Conservation (phyloP, 2,329 filamentous ascomycete genomes). For the Seiridium cupressi region DNA sequence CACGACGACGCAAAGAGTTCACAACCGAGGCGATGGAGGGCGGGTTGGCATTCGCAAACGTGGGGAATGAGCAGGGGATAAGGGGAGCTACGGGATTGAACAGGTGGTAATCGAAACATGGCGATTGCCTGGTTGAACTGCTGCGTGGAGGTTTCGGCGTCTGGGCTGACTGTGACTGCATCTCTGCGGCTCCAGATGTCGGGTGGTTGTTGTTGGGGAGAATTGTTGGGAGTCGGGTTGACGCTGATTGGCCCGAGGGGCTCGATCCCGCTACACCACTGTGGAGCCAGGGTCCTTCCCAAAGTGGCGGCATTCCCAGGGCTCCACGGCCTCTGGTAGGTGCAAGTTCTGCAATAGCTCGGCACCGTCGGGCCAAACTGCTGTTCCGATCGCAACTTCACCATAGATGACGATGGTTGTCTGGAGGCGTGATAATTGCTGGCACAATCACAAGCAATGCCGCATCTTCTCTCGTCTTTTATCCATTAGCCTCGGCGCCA, state of each 20-base stretch:
- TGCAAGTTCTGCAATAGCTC: too few species aligned
- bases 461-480: too few species aligned
- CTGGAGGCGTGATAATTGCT: too few species aligned
- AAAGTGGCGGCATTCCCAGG: background rate
- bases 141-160: background rate
- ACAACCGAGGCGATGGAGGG: background rate
- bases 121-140: background rate
- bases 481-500: too few species aligned
- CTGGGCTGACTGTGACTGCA: background rate
- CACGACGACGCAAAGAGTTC: background rate
- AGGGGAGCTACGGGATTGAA: background rate
- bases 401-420: too few species aligned
- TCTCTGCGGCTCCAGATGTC: background rate
- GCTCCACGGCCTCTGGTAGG: background rate
- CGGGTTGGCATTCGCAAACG: background rate
- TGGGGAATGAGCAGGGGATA: background rate
- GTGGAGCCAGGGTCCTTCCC: slow-evolving; percentile 4
- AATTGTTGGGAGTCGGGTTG: slow-evolving; percentile 6
- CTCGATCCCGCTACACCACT: background rate
- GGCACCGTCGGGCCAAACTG: too few species aligned
- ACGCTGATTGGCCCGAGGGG: background rate
- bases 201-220: slow-evolving; percentile 8
- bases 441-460: too few species aligned
- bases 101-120: background rate
- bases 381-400: too few species aligned